Percentiles rank a stretch among this genome's conserved stretches.
Conservation (phyloP, 306 rosid genomes). For the Elaeagnus macrophylla region DNA sequence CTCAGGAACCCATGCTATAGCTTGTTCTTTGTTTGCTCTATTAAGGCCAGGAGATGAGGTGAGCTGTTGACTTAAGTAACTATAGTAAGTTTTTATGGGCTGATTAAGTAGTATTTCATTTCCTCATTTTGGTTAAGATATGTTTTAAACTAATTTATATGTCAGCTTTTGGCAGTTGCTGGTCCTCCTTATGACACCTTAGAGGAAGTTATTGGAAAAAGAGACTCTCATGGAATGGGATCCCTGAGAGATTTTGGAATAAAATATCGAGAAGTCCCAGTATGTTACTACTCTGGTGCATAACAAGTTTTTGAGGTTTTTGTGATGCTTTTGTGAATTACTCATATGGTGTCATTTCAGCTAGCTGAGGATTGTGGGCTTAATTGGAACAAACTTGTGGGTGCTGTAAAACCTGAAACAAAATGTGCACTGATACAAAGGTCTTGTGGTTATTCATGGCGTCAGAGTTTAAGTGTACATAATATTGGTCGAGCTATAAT, state of each 20-base stretch:
- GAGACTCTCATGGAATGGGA: conserved; percentile 75
- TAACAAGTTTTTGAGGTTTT: conserved; percentile 1
- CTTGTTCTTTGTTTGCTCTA: conserved; percentile 77
- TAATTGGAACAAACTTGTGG: conserved; percentile 58
- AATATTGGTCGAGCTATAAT: conserved; percentile 65
- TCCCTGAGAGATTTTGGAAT: conserved; percentile 88
- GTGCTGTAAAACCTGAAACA: conserved; percentile 61
- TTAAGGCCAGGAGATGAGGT: conserved; percentile 96
- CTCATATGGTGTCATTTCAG: conserved; percentile 27
- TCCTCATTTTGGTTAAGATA: conserved; percentile 14
- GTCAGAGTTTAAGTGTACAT: conserved; percentile 67
- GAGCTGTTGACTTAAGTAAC: conserved; percentile 19
- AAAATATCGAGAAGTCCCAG: conserved; percentile 86
- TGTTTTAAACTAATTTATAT: conserved; percentile 39
- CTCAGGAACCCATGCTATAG: conserved; percentile 96
- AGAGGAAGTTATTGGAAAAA: conserved; percentile 91
- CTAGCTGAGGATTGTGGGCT: conserved; percentile 82
- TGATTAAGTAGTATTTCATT: background rate
- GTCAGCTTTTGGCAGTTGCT: conserved; percentile 95
- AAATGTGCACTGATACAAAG: conserved; percentile 90
- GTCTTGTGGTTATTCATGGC: conserved; percentile 97
- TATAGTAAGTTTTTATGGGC: conserved; percentile 13
- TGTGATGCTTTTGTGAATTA: conserved; percentile 11
- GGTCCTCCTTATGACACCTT: conserved; percentile 96
- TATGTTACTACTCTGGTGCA: conserved; percentile 20